Evolutionary conservation across 768 basidiomycete genomes (phyloP), one percentile per base, ranked within the genome.

Genomic region (Paxillus involutus): DNA sequence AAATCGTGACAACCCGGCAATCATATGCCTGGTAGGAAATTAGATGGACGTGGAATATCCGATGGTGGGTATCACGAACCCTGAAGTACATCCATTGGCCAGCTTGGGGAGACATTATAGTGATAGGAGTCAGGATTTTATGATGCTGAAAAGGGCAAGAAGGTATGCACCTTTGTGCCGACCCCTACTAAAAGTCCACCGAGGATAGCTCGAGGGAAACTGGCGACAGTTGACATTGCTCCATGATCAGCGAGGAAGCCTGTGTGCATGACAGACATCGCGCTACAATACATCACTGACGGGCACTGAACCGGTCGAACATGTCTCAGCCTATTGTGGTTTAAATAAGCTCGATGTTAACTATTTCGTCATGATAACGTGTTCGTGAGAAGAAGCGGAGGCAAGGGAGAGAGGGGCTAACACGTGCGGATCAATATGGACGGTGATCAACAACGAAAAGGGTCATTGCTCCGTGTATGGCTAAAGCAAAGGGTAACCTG

Each of bases 41-140:
- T 43, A 29, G 57, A 44, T 24, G 33, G 9, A 30, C 29, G 41
- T 32, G 37, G 14, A 51, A 41, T 21, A 41, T 12, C 46, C 36
- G 29, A 17, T 19, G 33, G 33, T 2, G 33, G 41, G 29, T 19
- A 36, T 40, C 19, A 48, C 63, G 21, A 65, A 84, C 83, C 84
- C 84, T 16, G 84, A 86, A 11, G 85, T 85, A 63, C 85, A 86
- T 21, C 85, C 85, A 53, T 82, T 83, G 14, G 78, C 73, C 49
- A 85, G 63, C 84, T 84, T 51, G 19, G 40, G 44, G 36, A 32
- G 44, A 17, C 13, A 43, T 46, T 14, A 16, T 30, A 49, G 39
- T 8, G 33, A 4, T 7, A 13, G 24, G 26, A 47, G 30, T 46
- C 21, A 48, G 44, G 14, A 12, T 10, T 6, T n/a, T 30, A 45